Conservation (phyloP, 192 early-diverging fungal species). For the Linderina pennispora region DNA sequence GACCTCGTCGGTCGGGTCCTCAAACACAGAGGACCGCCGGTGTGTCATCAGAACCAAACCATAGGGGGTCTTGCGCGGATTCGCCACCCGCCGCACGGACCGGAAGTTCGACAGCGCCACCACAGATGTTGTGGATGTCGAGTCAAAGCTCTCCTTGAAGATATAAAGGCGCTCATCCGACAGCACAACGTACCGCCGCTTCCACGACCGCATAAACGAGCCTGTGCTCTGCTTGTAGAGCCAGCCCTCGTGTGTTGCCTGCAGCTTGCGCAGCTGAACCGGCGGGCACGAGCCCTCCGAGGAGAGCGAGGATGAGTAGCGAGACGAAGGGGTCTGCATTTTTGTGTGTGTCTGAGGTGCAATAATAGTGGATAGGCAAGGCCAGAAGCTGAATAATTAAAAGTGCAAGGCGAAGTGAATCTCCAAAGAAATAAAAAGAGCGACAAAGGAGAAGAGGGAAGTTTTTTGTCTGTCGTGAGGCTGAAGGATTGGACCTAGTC, state of each 20-base stretch:
- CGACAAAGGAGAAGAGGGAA: too few relatives aligned
- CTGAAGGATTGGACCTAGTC: too few relatives aligned
- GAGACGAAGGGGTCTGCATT: too few relatives aligned
- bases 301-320: constrained; percentile 22
- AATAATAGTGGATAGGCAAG: too few relatives aligned
- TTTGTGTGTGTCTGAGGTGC: too few relatives aligned
- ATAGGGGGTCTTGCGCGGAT: constrained; percentile 36
- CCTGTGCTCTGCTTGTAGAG: constrained; percentile 35
- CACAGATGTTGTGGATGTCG: constrained; percentile 6
- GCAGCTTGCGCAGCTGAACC: constrained; percentile 29
- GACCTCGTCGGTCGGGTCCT: constrained; percentile 10
- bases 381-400: too few relatives aligned
- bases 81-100: constrained; percentile 30
- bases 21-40: constrained; percentile 40
- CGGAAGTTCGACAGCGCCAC: constrained; percentile 36
- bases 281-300: constrained; percentile 21
- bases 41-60: constrained; percentile 31
- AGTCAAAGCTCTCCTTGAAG: constrained; percentile 29
- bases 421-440: too few relatives aligned
- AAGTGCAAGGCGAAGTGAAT: too few relatives aligned
- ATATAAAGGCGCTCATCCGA: constrained; percentile 42
- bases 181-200: constrained; percentile 36
- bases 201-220: constrained; percentile 33
- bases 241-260: constrained; percentile 32
- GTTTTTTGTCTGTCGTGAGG: too few relatives aligned